These are phyloP conservation scores for Rhododendron simsii DNA, from an alignment of 148 eudicot genomes.

Conservation along the genomic window DNA sequence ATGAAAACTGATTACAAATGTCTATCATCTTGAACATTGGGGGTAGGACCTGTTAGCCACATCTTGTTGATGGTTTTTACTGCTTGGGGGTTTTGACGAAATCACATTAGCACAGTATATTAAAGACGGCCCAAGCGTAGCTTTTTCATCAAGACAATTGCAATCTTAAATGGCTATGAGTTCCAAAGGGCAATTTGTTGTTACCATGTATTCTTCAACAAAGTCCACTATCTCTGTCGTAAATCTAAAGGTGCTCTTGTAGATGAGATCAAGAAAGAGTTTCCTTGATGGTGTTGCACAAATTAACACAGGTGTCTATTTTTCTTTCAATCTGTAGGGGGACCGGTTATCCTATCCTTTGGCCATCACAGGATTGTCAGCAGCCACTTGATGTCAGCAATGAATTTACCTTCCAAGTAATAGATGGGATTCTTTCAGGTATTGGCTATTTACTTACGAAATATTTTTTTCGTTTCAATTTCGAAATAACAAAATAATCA, in stretches of 20 bases:
- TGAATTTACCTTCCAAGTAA: conserved; percentile 78
- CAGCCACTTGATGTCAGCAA: conserved; percentile 97
- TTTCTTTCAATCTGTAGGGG: conserved; percentile 46
- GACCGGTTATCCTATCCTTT: conserved; percentile 62
- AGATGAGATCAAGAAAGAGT: background rate
- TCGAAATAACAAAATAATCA: background rate
- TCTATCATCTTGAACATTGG: background rate
- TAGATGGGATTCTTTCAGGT: conserved; percentile 92
- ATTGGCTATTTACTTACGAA: background rate
- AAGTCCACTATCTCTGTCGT: background rate
- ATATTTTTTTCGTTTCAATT: background rate
- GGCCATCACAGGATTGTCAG: conserved; percentile 74
- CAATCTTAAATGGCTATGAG: background rate
- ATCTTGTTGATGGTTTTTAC: background rate
- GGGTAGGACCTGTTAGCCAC: background rate
- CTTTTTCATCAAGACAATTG: background rate
- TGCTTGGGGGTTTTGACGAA: background rate
- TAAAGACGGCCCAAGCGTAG: background rate
- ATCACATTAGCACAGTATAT: background rate
- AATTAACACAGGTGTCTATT: background rate
- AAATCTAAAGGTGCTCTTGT: background rate
- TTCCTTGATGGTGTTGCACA: background rate
- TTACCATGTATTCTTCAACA: background rate
- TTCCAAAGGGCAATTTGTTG: background rate
- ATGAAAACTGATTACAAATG: background rate